Base-by-base conservation (phyloP, 2,329 filamentous ascomycete species). In the Clarireedia paspali region DNA sequence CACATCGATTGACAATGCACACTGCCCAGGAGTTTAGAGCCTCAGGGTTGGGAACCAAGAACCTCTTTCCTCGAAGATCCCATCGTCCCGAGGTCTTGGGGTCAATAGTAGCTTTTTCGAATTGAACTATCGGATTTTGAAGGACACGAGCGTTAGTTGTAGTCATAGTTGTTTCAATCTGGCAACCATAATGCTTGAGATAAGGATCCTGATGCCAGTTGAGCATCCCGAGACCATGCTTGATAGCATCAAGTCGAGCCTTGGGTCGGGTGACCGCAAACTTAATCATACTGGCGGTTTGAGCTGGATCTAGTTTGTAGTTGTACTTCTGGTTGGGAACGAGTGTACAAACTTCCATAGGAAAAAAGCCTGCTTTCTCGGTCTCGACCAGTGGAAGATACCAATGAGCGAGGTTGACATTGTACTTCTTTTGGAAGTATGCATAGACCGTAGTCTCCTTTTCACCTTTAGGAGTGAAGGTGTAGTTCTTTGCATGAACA, bases 211-310 rank as follows among this genome's bases (percentile, higher is more conserved):
- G 67, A 1, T 66, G 62, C 83, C 89, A 94, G 9, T 83, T 74
- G 0, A 92, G 76, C 61, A 87, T 79, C 0, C 73, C 67, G 7
- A 96, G 80, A 15, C 87, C 87, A 3, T 79, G 69, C 49, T 83
- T 73, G 63, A 97, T 91, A 20, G 87, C 82, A 0, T 69, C 64
- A 62, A 82, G 80, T n/a, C 94, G 88, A 30, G 83, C 69, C 0
- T 70, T 68, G 0, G 94, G 94, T 1, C 85, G 80, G 5, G 87
- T 89, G 4, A 96, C 92, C 0, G 92, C 91, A 65, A 92, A 90
- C 70, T 88, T 92, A 74, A 99, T 96, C 94, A 99, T 99, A 5
- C 79, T 73, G 0, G 85, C 75, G 0, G 92, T 96, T 73, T 72
- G 77, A 0, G 66, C 62, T 0, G 78, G 75, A 53, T 78, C 78